Base-by-base conservation (phyloP, 2,329 filamentous ascomycete species). In the Didymosphaeria variabile region DNA sequence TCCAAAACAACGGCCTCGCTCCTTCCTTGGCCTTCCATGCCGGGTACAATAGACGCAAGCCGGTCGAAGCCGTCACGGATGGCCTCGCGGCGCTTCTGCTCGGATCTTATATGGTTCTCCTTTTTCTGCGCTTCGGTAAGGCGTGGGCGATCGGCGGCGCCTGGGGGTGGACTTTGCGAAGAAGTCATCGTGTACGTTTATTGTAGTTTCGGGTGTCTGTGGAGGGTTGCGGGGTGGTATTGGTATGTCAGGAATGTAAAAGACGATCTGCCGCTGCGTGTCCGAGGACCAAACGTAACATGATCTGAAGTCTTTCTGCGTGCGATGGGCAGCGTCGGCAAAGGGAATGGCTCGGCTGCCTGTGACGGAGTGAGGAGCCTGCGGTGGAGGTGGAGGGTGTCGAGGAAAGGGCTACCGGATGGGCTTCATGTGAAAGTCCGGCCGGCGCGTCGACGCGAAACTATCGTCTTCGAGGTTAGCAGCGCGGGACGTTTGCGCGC, bases 1-100 rank as follows among this genome's bases (percentile, higher is more conserved):
- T 89, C 87, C 23, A 97, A 83, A n/a, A 97, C 92, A 19, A 93
- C 84, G 31, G 91, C 92, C 77, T 97, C 93, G 65, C 92, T 95
- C 49, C 93, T 88, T 1, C 91, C 93, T 72, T 94, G 91, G 0
- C 93, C 93, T 70, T 92, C 87, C 56, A 96, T 84, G 0, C 91
- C 92, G 0, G 93, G 93, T 0, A 97, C 92, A 34, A 96, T 84
- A 56, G 89, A 87, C 17, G 91, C 91, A 29, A 97, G 85, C 36
- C 89, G 86, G 77, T 97, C 92, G 76, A 96, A 97, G 59, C 91
- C 92, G 60, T 92, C 88, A 50, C 93, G 86, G 67, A 97, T 97
- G 15, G 90, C 91, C 59, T 88, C 86, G 47, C 89, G 87, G 38
- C 89, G 87, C 78, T 90, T 88, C 71, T 87, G 85, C 75, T 88